Evolutionary conservation across 1,284 basidiomycete species (phyloP), one percentile per base, ranked within the genome.

Genomic region (Xanthoconium separans): DNA sequence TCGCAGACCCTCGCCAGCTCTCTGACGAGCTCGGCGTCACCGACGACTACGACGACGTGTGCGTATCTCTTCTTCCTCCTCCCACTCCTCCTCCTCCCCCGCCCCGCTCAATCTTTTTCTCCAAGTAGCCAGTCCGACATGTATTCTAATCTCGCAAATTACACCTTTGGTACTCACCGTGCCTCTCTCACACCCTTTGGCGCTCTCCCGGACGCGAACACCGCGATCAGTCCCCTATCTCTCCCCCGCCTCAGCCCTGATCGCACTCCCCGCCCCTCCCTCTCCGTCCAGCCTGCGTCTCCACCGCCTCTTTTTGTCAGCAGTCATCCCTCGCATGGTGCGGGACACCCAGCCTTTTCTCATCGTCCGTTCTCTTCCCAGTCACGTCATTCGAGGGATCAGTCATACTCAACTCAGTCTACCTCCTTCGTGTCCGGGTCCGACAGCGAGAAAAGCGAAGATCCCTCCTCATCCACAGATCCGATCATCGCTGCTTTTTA

Each of bases 201-300:
- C 58, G 44, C 51, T 11, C 22, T 10, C 29, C 22, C 54, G 13
- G 69, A 67, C 6, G 18, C 47, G 16, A 5, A 55, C 30, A 58
- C 61, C 24, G 41, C 43, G 36, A 58, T 72, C 68, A 70, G 68
- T 12, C 70, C 70, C 1, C 65, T 69, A 55, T 59, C 60, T 1
- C 53, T 51, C 12, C 64, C 39, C n/a, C 62, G 44, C 7, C 16
- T 54, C 43, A 70, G 62, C 39, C 60, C 73, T 36, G 80, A 83
- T 64, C 75, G 76, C 42, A 84, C 81, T 1, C 82, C 81, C 22
- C 76, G 82, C 42, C 80, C 80, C 3, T 82, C 81, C 30, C 72
- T 83, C 44, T 73, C 74, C 39, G 64, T 62, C n/a, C 65, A 70
- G 8, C 18, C 55, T 53, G 61, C 52, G 63, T 62, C 58, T 49